Evolutionary conservation across 2,329 filamentous ascomycete genomes (phyloP), one percentile per base, ranked within the genome.

Genomic region (Knufia petricola): DNA sequence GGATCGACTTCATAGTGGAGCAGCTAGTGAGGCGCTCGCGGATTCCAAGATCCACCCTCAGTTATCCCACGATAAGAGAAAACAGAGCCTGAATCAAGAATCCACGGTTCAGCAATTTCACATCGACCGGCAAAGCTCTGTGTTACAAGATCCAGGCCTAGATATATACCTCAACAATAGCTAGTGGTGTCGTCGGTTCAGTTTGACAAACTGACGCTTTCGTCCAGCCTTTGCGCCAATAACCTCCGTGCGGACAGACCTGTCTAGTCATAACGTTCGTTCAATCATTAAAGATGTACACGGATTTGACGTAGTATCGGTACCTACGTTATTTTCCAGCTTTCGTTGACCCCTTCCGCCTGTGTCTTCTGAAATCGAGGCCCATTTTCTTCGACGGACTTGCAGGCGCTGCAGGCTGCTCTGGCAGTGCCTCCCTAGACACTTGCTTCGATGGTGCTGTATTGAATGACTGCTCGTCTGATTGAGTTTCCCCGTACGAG

Each of bases 341-440:
- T 34, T 57, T 57, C 4, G 46, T 45, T 12, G 46, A 48, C n/a
- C 55, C 55, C 42, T 55, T 57, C 24, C 55, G 51, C 32, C 51
- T 43, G 28, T 57, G 55, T 34, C 52, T 55, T 15, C 41, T 54
- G 32, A 57, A 43, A 20, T 31, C 46, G 36, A 44, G 42, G 32
- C 21, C 50, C 49, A 42, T 51, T 39, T 38, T 48, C 45, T 44
- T 45, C 39, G 43, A 13, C 15, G 44, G 44, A 39, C 44, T 47
- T 15, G 44, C 32, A 15, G 34, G 32, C 8, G 32, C 23, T 17
- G 34, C 19, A 28, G 34, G 13, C 17, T 39, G 28, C 17, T 47
- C 44, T 4, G 15, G 12, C 15, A 30, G 19, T 2, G 21, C 20
- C 15, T 47, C 23, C 15, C 12, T 39, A 15, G 32, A 37, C 2